Evolutionary conservation across 805 yeast genomes (phyloP), one percentile per base, ranked within the genome.

Genomic region (Zygotorulaspora florentina): DNA sequence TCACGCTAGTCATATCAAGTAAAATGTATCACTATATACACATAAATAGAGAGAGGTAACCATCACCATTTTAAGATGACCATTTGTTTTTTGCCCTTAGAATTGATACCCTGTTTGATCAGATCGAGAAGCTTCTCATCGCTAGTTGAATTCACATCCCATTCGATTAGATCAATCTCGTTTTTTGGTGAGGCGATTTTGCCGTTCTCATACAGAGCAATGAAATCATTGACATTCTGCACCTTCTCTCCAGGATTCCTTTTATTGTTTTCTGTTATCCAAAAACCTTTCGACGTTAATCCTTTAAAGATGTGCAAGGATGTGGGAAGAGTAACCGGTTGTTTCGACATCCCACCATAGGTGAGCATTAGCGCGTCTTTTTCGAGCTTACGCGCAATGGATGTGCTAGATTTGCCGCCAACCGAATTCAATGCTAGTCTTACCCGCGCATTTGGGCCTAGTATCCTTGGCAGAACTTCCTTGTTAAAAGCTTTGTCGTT

Each of bases 331-430:
- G 79, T 77, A 9, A 93, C 95, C 1, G 99, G 99, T 68, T 87
- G 90, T 73, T 83, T 81, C 2, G 97, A 87, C 99, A 93, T 93
- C 31, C 96, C 98, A 28, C 99, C 99, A 61, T 93, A 93, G 1
- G 98, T 88, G 55, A 89, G 79, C 73, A 93, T 70, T 39, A 81
- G 76, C 1, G 93, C 96, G 56, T 86, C 80, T 12, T 72, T 68
- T 31, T 80, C 81, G 45, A 93, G 74, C 64, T 89, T 91, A 55
- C 96, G 76, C 8, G 96, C 91, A 55, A 93, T 74, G 35, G 83
- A 83, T 0, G 95, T 74, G 16, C 88, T 79, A 30, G 88, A 83
- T 49, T 84, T 77, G 28, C 99, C 99, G 44, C 99, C 97, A 29
- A 95, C 91, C 59, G 96, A 87, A 68, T 93, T 93, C 53, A 93